Base-by-base conservation (phyloP, 208 protist genomes). In the Porcisia deanei region DNA sequence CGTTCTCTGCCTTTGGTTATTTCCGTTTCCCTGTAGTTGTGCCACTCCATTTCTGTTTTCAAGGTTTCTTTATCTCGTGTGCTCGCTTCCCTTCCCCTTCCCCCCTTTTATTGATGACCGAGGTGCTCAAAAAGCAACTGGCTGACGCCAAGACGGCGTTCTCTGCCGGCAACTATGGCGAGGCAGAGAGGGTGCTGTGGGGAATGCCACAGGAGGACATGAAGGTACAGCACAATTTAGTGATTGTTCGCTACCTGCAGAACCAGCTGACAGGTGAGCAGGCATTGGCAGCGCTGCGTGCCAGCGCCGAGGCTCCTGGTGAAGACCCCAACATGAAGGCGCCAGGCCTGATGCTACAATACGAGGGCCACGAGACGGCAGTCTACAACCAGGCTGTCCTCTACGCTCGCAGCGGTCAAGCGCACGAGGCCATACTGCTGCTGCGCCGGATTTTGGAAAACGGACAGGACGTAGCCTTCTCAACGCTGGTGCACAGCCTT, bases 141-240 rank as follows among this genome's bases (percentile, higher is more conserved):
- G 79, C 80, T 16, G 88, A 90, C 47, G 94, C 90, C 39, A 84
- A 85, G 60, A 75, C 85, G 20, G 88, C 87, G 4, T 97, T 97
- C 79, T 86, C 88, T 25, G 86, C 73, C 3, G 87, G 87, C 41
- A 88, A 94, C 65, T 95, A 88, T 82, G 81, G 72, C 52, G 88
- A 88, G 20, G 89, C 87, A 59, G 90, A 94, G 79, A 78, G 74
- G 34, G 69, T 92, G 43, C 84, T 97, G 22, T 75, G 88, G 70
- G 73, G 66, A 9, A 79, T 94, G 81, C 84, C 89, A 14, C 83
- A 87, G 58, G 88, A 96, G 18, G 91, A 97, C 79, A 76, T 89
- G 45, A 91, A 96, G 80, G 82, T 91, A 53, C 84, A 93, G 66
- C 88, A 93, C 84, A 97, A 97, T 71, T 71, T 97, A 81, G 91